A percentile compares a stretch with the other conserved stretches of the same genome.
Conservation (phyloP, 2,329 filamentous ascomycete species). For the Tolypocladium tropicale region DNA sequence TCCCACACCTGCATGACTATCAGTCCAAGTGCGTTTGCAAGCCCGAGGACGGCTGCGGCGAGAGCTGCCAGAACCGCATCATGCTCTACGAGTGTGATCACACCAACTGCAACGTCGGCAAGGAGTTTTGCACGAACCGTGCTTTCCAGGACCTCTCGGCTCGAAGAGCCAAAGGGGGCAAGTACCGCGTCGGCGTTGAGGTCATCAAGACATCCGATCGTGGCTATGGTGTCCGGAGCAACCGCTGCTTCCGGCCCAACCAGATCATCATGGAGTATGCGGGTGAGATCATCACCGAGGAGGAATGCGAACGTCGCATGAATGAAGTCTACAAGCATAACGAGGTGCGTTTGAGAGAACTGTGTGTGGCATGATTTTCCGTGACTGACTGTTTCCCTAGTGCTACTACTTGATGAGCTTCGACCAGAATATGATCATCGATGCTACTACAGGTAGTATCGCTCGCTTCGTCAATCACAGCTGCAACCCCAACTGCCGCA, state of each 20-base stretch:
- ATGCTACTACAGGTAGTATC: constrained; percentile 90
- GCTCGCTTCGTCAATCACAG: constrained; percentile 98
- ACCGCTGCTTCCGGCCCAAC: constrained; percentile 74
- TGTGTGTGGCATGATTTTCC: not conserved
- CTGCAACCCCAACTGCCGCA: constrained; percentile 89
- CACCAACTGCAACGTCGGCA: constrained; percentile 73
- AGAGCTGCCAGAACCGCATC: constrained; percentile 86
- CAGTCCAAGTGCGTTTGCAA: constrained; percentile 70
- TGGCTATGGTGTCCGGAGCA: constrained; percentile 85
- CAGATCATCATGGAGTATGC: constrained; percentile 99
- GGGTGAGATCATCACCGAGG: constrained; percentile 92
- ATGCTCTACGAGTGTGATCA: constrained; percentile 97
- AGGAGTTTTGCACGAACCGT: constrained; percentile 71
- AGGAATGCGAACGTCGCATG: constrained; percentile 90
- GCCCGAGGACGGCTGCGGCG: constrained; percentile 70
- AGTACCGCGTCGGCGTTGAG: constrained; percentile 88
- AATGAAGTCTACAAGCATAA: constrained; percentile 89
- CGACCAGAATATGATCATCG: constrained; percentile 96
- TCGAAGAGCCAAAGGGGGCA: constrained; percentile 67
- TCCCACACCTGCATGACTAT: constrained; percentile 62
- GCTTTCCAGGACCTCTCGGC: constrained; percentile 72
- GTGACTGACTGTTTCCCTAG: constrained; percentile 31
- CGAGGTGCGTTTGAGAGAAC: constrained; percentile 48
- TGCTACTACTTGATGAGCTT: constrained; percentile 99
- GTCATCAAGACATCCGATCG: constrained; percentile 84